These are phyloP conservation scores for Kitagawia praeruptora DNA, from an alignment of 129 eudicot species.

Conservation along the genomic window DNA sequence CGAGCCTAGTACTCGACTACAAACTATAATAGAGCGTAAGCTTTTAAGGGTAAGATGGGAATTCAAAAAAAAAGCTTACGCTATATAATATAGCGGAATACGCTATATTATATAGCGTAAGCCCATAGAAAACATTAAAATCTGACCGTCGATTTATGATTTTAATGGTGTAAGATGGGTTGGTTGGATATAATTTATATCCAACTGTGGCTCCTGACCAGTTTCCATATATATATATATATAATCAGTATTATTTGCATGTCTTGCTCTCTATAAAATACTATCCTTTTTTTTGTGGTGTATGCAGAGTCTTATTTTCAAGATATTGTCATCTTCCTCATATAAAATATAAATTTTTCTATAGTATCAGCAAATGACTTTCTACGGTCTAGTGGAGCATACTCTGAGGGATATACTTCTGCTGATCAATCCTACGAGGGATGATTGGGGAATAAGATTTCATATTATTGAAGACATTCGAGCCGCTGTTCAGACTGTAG, in stretches of 20 bases:
- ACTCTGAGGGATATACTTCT: conserved; percentile 49
- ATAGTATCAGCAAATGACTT: conserved; percentile 33
- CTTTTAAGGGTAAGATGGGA: no score
- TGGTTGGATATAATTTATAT: no score
- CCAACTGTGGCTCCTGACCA: no score
- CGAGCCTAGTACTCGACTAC: no score
- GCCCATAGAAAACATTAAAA: no score
- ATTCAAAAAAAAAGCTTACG: no score
- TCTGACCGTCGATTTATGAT: no score
- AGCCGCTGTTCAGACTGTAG: conserved; percentile 46
- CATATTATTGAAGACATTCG: conserved; percentile 48
- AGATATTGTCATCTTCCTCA: conserved; percentile 13
- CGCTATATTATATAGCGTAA: no score
- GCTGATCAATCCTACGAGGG: conserved; percentile 51
- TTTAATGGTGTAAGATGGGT: no score
- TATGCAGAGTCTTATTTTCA: conserved; percentile 10
- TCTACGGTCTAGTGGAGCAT: conserved; percentile 36
- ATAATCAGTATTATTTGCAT: neutral
- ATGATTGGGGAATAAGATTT: conserved; percentile 57
- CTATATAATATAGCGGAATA: no score
- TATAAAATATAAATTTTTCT: conserved; percentile 8
- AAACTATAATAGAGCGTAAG: no score
- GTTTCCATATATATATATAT: neutral
- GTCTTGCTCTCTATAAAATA: neutral
- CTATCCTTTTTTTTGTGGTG: neutral